Conservation (phyloP, 371 early-diverging fungal genomes). For the Pancytospora philotis region DNA sequence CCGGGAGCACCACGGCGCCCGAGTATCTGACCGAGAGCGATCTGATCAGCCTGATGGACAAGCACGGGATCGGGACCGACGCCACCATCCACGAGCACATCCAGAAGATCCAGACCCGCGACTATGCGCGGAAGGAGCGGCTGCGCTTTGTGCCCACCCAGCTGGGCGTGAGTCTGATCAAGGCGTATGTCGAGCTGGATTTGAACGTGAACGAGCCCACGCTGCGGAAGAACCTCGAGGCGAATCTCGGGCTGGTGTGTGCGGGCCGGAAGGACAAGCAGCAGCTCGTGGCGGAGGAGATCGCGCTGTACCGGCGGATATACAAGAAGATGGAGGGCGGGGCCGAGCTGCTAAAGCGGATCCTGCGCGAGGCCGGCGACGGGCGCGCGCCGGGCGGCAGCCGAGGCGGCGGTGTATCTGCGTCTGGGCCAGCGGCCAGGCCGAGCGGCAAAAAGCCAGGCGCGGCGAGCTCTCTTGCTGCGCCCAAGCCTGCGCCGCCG, state of each 20-base stretch:
- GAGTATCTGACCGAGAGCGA: constrained; percentile 76
- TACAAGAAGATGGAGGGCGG: constrained; percentile 64
- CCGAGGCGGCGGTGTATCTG: neutral
- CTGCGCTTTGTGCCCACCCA: constrained; percentile 68
- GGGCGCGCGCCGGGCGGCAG: neutral
- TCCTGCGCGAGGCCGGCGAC: constrained; percentile 26
- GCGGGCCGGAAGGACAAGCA: constrained; percentile 30
- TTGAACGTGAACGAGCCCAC: constrained; percentile 43
- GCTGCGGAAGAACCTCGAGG: constrained; percentile 57
- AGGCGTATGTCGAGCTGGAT: constrained; percentile 68
- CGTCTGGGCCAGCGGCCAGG: neutral
- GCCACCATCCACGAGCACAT: constrained; percentile 98
- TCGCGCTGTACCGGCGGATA: constrained; percentile 46
- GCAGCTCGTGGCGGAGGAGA: constrained; percentile 47
- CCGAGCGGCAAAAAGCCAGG: neutral
- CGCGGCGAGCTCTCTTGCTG: neutral
- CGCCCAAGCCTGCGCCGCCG: neutral
- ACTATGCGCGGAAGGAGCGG: constrained; percentile 69
- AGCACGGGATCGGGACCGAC: constrained; percentile 95
- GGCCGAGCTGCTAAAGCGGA: constrained; percentile 64
- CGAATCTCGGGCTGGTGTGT: constrained; percentile 65
- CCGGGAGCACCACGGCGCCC: constrained; percentile 70
- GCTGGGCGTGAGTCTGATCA: constrained; percentile 77
- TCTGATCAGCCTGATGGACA: constrained; percentile 85
- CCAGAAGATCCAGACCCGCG: constrained; percentile 76